Base-by-base conservation (phyloP, 208 protist genomes). In the Entamoeba histolytica region DNA sequence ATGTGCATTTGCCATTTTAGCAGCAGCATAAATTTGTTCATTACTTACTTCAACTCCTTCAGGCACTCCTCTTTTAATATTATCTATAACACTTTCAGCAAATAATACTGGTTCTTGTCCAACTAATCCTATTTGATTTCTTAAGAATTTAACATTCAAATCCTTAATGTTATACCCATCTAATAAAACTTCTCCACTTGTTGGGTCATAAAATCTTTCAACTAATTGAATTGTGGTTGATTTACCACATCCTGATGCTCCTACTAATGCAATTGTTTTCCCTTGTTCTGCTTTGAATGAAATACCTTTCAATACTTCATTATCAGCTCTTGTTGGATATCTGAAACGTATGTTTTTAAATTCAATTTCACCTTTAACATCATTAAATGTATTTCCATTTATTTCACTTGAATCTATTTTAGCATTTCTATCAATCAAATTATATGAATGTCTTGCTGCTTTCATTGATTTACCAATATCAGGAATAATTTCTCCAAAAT, bases 151-250 rank as follows among this genome's bases (percentile, higher is more conserved):
- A 31, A 78, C 5, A 35, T 19, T 19, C 7, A 35, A 78, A 19
- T 78, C 61, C 28, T 19, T 31, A 31, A 78, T 17, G 28, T 78
- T 17, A 5, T 28, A n/a, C 5, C n/a, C 61, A 31, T 78, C 61
- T 19, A 78, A n/a, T 19, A 35, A n/a, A n/a, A 78, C 15, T 4
- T 35, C 28, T 28, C 61, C 61, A 78, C 4, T n/a, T 78, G 61
- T 78, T 78, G 97, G 97, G 92, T 98, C 97, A 94, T 97, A 99
- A 95, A 98, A 98, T 94, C 98, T 97, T 93, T 97, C 98, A 73
- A 99, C 94, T 96, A 97, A 94, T n/a, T n/a, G n/a, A n/a, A n/a
- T n/a, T n/a, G n/a, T n/a, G n/a, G n/a, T n/a, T n/a, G n/a, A n/a
- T n/a, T 98, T 98, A 52, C 97, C 97, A 93, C 96, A 97, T 39